Evolutionary conservation across 2,329 filamentous ascomycete genomes (phyloP).

Genomic region (Coniochaeta hoffmannii): DNA sequence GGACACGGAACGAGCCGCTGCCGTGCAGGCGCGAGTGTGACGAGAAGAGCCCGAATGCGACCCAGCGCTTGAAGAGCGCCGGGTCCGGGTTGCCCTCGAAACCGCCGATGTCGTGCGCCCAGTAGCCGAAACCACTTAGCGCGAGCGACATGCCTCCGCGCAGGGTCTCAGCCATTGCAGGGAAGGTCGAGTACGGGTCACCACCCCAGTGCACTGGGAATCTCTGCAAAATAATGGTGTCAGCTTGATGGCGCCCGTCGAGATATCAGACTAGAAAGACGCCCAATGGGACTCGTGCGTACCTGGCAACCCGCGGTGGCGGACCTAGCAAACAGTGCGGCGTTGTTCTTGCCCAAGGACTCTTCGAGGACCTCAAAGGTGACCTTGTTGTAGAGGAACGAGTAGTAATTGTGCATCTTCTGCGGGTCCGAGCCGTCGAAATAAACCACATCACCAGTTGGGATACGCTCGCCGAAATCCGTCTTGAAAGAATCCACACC

Average conservation of each 20-base stretch:
- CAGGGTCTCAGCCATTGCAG: constrained; percentile 60
- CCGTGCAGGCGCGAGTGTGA: constrained; percentile 65
- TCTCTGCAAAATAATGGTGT: constrained; percentile 47
- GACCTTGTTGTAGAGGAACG: constrained; percentile 64
- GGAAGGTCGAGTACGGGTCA: constrained; percentile 66
- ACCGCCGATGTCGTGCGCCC: constrained; percentile 22
- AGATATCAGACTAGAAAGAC: background rate
- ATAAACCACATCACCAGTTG: constrained; percentile 57
- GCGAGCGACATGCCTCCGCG: constrained; percentile 21
- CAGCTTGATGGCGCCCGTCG: background rate
- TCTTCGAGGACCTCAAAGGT: constrained; percentile 59
- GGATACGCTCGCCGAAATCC: constrained; percentile 68
- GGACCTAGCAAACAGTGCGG: constrained; percentile 59
- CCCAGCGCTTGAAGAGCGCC: constrained; percentile 71
- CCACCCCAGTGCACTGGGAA: constrained; percentile 69
- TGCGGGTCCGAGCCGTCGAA: constrained; percentile 52
- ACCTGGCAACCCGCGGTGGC: constrained; percentile 49
- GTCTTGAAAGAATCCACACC: constrained; percentile 70
- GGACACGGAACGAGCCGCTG: constrained; percentile 64
- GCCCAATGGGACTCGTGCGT: background rate
- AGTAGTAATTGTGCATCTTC: constrained; percentile 72
- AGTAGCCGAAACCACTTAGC: constrained; percentile 20
- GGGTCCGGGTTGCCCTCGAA: constrained; percentile 62
- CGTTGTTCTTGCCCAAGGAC: constrained; percentile 41
- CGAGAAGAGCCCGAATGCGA: constrained; percentile 66